Base-by-base conservation (phyloP, 139 green algal genomes). In the Limnomonas spitsbergensis region DNA sequence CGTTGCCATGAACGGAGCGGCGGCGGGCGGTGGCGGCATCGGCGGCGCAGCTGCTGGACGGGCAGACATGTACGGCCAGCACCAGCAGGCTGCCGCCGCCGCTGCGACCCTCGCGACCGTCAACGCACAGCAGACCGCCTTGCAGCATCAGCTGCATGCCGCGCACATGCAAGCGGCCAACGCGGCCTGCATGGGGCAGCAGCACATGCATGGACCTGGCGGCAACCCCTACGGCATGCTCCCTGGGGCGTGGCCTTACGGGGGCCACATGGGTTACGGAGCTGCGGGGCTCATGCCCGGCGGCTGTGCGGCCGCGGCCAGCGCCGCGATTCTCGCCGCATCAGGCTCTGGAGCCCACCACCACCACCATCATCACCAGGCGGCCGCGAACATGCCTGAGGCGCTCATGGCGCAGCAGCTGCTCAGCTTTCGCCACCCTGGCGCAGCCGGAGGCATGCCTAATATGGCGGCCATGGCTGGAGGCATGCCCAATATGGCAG, bases 361-460 rank as follows among this genome's bases (percentile, higher is more conserved):
- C 7, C 42, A 54, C 7, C 42, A 6, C 6, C 7, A 70, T 4
- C 56, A 70, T 7, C 27, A 70, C 29, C 7, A 7, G 27, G 14
- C 56, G 14, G 14, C 56, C 14, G 56, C 56, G 29, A 36, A 7
- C 27, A 9, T 20, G 56, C 4, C 56, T 38, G 27, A 7, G 24
- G 56, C 56, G 29, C 24, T 70, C 4, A 70, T 70, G 24, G 27
- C 56, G 29, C 56, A 70, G 56, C 56, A 24, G 56, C 56, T 70
- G 56, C 56, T 70, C 20, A 20, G 47, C 42, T 27, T 6, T 9
- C 20, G 47, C 47, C 47, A 61, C 14, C 14, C 20, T 20, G 47
- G 47, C 14, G 14, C 47, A 61, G 47, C 47, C 47, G 14, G 20
- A 54, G 47, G 47, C 47, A 14, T 61, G 47, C 47, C 47, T 20